These are phyloP conservation scores for Ustulina deusta DNA, from an alignment of 2,329 filamentous ascomycete genomes.

Conservation along the genomic window DNA sequence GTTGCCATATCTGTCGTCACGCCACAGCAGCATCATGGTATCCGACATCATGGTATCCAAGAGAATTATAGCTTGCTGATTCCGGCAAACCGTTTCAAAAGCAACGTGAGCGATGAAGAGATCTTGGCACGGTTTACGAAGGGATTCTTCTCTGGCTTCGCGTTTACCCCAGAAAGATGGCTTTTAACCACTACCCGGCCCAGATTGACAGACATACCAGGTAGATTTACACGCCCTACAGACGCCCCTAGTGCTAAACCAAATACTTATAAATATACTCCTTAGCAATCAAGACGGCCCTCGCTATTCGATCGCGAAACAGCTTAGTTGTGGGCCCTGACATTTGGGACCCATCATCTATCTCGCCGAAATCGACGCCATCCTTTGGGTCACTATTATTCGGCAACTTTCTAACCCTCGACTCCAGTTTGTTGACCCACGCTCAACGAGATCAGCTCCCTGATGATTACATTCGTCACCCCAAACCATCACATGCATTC, in stretches of 20 bases:
- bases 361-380: conserved; percentile 25
- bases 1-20: conserved; percentile 7
- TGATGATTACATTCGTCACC: conserved; percentile 12
- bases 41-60: conserved; percentile 9
- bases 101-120: conserved; percentile 20
- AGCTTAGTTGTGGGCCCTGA: conserved; percentile 6
- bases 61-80: conserved; percentile 26
- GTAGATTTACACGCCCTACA: neutral
- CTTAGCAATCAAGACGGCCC: conserved; percentile 13
- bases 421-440: conserved; percentile 15
- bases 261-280: conserved; percentile 1
- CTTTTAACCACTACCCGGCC: conserved; percentile 3
- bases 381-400: conserved; percentile 20
- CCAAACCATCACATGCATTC: conserved; percentile 22
- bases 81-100: conserved; percentile 7
- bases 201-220: conserved; percentile 18
- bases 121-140: conserved; percentile 25
- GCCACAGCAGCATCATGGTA: neutral
- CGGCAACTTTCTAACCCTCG: conserved; percentile 21
- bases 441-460: conserved; percentile 21
- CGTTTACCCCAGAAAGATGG: conserved; percentile 19
- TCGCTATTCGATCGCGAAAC: conserved; percentile 15
- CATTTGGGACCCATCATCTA: conserved; percentile 17
- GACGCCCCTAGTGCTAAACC: neutral
- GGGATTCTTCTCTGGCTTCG: conserved; percentile 19